Evolutionary conservation across 345 rosid genomes (phyloP).

Genomic region (Tarenaya hassleriana): DNA sequence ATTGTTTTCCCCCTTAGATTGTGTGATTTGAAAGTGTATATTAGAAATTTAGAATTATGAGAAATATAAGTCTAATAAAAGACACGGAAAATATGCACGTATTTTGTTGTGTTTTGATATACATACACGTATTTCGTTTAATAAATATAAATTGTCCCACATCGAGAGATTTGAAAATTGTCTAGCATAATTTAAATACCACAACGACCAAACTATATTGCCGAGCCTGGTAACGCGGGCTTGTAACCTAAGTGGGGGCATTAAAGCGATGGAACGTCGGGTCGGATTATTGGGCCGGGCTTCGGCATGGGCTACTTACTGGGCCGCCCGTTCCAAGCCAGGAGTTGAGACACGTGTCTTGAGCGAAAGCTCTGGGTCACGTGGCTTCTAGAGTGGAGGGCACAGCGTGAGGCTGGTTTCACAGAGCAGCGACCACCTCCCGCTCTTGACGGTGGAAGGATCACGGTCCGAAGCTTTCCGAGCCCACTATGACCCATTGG

Average conservation of each 20-base stretch:
- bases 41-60: no score
- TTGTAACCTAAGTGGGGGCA: slow-evolving; percentile 3
- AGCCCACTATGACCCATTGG: not conserved
- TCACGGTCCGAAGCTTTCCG: not conserved
- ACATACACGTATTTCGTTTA: no score
- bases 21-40: no score
- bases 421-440: slow-evolving; percentile 8
- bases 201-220: not conserved
- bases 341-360: not conserved
- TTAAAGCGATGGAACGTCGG: not conserved
- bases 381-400: not conserved
- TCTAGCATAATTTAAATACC: not conserved
- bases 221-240: not conserved
- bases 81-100: no score
- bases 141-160: no score
- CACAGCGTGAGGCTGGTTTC: slow-evolving; percentile 2
- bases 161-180: no score
- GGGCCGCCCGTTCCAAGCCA: slow-evolving; percentile 3
- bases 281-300: not conserved
- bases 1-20: no score
- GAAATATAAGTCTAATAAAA: no score
- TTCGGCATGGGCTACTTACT: not conserved
- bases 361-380: not conserved
- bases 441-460: slow-evolving; percentile 3
- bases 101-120: no score